Evolutionary conservation across 371 early-diverging fungal genomes (phyloP).

Genomic region (Mortierella sp.): DNA sequence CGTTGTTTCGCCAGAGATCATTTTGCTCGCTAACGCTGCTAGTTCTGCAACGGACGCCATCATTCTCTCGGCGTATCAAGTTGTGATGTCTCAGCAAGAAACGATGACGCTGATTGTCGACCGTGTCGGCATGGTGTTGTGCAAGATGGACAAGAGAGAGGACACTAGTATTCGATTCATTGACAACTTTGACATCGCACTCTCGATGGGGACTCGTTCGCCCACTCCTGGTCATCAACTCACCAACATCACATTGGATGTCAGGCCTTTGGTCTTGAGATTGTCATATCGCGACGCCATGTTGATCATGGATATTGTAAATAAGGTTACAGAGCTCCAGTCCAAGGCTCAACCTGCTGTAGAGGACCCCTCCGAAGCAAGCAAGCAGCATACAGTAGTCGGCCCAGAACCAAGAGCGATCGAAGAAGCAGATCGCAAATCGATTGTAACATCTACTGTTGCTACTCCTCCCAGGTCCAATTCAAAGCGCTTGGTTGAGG

Average conservation of each 20-base stretch:
- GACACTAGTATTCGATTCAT: conserved; percentile 88
- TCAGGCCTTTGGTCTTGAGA: conserved; percentile 75
- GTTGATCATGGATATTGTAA: conserved; percentile 84
- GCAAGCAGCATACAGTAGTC: conserved; percentile 7
- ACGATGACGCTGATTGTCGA: conserved; percentile 81
- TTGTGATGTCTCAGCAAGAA: conserved; percentile 83
- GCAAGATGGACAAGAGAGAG: conserved; percentile 87
- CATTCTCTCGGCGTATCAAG: conserved; percentile 82
- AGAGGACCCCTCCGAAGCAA: conserved; percentile 8
- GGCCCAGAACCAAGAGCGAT: conserved; percentile 19
- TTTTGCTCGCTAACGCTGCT: conserved; percentile 87
- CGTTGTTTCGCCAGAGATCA: conserved; percentile 88
- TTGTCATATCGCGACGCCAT: conserved; percentile 88
- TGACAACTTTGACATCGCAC: conserved; percentile 87
- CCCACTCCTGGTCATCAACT: conserved; percentile 67
- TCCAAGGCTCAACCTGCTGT: conserved; percentile 54
- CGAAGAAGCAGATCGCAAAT: conserved; percentile 26
- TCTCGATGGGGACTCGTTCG: conserved; percentile 80
- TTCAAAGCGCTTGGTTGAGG: conserved; percentile 36
- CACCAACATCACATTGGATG: conserved; percentile 71
- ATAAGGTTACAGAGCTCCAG: conserved; percentile 76
- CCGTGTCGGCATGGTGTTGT: conserved; percentile 92
- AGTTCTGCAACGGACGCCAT: conserved; percentile 87
- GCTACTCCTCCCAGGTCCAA: conserved; percentile 25
- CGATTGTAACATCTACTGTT: conserved; percentile 17